phyloP scores from a whole-genome alignment of 2,329 filamentous ascomycete genomes.

The Monilinia aucupariae region DNA sequence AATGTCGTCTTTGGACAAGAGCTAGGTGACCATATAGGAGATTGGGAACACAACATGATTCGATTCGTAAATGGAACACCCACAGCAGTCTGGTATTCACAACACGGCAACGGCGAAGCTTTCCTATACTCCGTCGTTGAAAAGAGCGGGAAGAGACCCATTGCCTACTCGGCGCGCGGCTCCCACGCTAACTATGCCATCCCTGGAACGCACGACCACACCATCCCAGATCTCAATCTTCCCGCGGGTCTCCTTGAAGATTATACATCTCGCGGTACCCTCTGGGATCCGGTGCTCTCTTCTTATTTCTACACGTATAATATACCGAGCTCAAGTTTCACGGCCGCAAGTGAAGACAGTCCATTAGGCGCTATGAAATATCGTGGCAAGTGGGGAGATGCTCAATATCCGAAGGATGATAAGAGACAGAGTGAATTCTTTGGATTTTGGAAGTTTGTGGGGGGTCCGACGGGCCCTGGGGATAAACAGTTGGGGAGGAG shows the following conservation, averaged over 20 bases:
- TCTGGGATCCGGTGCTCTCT: constrained; percentile 56
- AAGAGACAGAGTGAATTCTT: constrained; percentile 40
- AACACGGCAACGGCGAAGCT: constrained; percentile 58
- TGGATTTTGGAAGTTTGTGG: constrained; percentile 44
- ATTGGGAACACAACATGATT: constrained; percentile 64
- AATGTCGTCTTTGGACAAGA: constrained; percentile 33
- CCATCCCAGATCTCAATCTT: constrained; percentile 55
- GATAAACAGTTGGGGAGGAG: constrained; percentile 53
- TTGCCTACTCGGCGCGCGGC: constrained; percentile 55
- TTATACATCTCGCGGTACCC: constrained; percentile 47
- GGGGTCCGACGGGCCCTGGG: constrained; percentile 56
- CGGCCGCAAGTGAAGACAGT: constrained; percentile 28
- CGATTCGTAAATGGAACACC: constrained; percentile 55
- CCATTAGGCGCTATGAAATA: constrained; percentile 53
- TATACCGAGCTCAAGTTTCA: constrained; percentile 29
- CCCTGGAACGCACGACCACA: constrained; percentile 55
- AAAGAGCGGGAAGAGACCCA: constrained; percentile 48
- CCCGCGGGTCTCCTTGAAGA: constrained; percentile 49
- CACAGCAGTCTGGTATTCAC: constrained; percentile 55
- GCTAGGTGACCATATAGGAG: constrained; percentile 51
- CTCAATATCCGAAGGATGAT: constrained; percentile 48
- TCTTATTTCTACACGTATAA: constrained; percentile 54
- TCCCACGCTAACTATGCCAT: constrained; percentile 62
- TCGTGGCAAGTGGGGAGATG: constrained; percentile 57
- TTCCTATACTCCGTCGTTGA: constrained; percentile 53